Conservation (phyloP, 2,329 filamentous ascomycete genomes). For the Pseudovirgaria hyperparasitica region DNA sequence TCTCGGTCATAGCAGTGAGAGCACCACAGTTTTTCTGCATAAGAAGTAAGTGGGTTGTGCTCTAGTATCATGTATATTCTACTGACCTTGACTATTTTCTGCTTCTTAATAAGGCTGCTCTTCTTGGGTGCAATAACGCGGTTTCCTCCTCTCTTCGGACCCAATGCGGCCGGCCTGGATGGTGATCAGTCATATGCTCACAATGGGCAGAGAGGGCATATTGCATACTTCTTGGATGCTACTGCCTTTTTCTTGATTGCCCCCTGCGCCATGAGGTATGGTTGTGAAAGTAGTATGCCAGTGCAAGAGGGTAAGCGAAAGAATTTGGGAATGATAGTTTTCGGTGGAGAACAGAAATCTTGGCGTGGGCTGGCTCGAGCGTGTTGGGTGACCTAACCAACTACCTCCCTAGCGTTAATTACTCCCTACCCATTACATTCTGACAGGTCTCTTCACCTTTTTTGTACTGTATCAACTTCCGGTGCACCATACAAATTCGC, state of each 20-base stretch:
- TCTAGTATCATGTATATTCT: not conserved
- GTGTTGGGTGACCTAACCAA: too few species aligned
- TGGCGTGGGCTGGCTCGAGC: too few species aligned
- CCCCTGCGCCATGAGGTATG: conserved; percentile 33
- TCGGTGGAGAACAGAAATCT: too few species aligned
- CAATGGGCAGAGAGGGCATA: not conserved
- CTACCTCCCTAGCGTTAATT: too few species aligned
- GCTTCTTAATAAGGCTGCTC: conserved; percentile 42
- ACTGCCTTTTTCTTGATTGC: conserved; percentile 33
- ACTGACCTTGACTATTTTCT: conserved; percentile 48
- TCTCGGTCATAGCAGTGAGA: conserved; percentile 53
- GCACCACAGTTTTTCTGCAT: conserved; percentile 53
- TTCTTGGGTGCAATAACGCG: conserved; percentile 57
- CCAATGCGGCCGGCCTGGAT: conserved; percentile 21
- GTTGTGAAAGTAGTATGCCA: not conserved
- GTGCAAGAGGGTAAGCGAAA: not conserved
- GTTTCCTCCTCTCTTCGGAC: conserved; percentile 45
- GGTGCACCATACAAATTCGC: too few species aligned
- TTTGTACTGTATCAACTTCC: too few species aligned
- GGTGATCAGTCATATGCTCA: not conserved
- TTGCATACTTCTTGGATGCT: conserved; percentile 24
- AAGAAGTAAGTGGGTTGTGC: conserved; percentile 3
- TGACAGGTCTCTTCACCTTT: too few species aligned
- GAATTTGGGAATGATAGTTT: conserved; percentile 2
- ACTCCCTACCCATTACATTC: too few species aligned